Conservation (phyloP, 2,329 filamentous ascomycete species). For the Colletotrichum paranaense region DNA sequence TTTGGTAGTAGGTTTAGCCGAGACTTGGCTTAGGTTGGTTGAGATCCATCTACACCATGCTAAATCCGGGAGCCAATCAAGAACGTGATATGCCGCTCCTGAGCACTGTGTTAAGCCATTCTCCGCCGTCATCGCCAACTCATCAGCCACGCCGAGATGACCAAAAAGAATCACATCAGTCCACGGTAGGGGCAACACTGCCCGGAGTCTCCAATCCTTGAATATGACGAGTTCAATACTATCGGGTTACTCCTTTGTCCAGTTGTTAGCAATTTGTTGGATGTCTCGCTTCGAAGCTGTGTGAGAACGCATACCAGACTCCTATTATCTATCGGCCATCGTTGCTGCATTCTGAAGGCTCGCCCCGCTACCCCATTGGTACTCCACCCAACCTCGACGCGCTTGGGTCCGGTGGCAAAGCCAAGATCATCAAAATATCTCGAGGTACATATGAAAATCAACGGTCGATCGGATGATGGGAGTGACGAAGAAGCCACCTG, state of each 20-base stretch:
- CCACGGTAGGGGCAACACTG: background rate
- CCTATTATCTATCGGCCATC: background rate
- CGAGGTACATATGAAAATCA: background rate
- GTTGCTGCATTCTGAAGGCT: background rate
- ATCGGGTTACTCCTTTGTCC: background rate
- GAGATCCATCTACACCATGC: background rate
- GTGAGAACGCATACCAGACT: background rate
- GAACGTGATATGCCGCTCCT: background rate
- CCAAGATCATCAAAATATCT: background rate
- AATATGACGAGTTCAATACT: background rate
- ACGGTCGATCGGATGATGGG: conserved; percentile 12
- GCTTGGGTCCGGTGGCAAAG: conserved; percentile 24
- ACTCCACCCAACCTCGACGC: background rate
- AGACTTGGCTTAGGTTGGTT: background rate
- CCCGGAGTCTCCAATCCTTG: background rate
- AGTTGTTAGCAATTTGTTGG: background rate
- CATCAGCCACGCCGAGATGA: background rate
- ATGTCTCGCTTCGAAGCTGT: background rate
- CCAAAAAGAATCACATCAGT: background rate
- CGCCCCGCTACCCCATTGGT: background rate
- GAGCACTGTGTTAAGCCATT: background rate
- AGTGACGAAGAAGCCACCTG: conserved; percentile 1
- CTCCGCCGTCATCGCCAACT: background rate
- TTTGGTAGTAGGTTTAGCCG: background rate
- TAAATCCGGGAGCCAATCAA: background rate